A percentile compares a stretch with the other conserved stretches of the same genome.
Conservation (phyloP, 257 asterid species). For the Fraxinus pennsylvanica region DNA sequence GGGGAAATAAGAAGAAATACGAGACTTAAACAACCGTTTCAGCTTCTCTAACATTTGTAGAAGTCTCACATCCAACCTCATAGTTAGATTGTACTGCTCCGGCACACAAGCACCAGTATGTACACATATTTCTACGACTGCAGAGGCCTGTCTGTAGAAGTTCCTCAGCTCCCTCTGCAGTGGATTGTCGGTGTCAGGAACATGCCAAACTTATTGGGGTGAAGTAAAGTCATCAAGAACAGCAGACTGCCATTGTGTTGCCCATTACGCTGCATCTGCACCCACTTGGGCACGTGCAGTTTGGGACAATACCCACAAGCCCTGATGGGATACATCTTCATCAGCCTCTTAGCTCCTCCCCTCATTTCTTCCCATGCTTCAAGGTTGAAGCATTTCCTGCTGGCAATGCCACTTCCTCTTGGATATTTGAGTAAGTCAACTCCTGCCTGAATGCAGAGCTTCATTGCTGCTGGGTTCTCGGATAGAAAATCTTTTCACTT, state of each 20-base stretch:
- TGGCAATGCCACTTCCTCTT: slow-evolving; percentile 52
- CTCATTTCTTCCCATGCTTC: slow-evolving; percentile 87
- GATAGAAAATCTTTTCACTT: slow-evolving; percentile 67
- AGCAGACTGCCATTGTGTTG: slow-evolving; percentile 93
- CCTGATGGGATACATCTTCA: slow-evolving; percentile 84
- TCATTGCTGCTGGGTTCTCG: slow-evolving; percentile 81
- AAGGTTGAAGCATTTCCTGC: slow-evolving; percentile 67
- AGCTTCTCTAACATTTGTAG: slow-evolving; percentile 67
- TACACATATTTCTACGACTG: slow-evolving; percentile 73
- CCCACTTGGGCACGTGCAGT: slow-evolving; percentile 78
- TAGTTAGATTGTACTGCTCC: slow-evolving; percentile 75
- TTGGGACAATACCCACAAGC: slow-evolving; percentile 94
- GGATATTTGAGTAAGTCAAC: slow-evolving; percentile 82
- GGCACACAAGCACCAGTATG: slow-evolving; percentile 92
- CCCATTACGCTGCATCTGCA: slow-evolving; percentile 94
- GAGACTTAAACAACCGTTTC: slow-evolving; percentile 78
- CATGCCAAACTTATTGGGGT: slow-evolving; percentile 90
- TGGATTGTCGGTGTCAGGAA: slow-evolving; percentile 52
- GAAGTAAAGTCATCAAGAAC: slow-evolving; percentile 80
- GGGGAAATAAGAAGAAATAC: slow-evolving; percentile 11
- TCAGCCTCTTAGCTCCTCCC: slow-evolving; percentile 63
- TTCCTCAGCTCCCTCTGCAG: slow-evolving; percentile 67
- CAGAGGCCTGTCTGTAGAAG: slow-evolving; percentile 95
- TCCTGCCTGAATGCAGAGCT: slow-evolving; percentile 97
- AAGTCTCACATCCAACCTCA: slow-evolving; percentile 95